A percentile compares a stretch with the other conserved stretches of the same genome.
Conservation (phyloP, 2,329 filamentous ascomycete genomes). For the Ascosphaera aggregata region DNA sequence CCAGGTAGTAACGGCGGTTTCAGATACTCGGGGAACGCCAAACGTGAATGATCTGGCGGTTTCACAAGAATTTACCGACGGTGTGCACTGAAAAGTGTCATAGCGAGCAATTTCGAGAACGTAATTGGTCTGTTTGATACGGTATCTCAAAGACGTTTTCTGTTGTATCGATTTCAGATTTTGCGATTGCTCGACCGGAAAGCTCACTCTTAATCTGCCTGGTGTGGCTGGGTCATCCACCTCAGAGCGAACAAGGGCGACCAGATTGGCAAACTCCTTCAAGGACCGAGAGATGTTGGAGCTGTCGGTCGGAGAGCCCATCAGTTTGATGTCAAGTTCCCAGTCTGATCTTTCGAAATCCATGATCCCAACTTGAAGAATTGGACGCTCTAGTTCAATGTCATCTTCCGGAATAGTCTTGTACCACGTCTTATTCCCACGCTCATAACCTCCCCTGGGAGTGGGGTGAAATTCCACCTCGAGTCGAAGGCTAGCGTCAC, state of each 20-base stretch:
- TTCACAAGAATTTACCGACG: conserved; percentile 3
- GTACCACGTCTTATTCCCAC: conserved; percentile 15
- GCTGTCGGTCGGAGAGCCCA: conserved; percentile 12
- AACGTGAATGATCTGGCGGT: conserved; percentile 5
- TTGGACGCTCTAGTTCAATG: conserved; percentile 8
- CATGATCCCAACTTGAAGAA: conserved; percentile 15
- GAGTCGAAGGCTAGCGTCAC: conserved; percentile 11
- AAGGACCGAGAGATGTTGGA: conserved; percentile 10
- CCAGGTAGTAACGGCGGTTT: conserved; percentile 13
- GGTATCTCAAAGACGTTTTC: conserved; percentile 17
- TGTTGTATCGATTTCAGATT: conserved; percentile 10
- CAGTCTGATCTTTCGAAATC: conserved; percentile 19
- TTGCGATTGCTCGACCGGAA: conserved; percentile 2
- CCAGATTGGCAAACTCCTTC: conserved; percentile 10
- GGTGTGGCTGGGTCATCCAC: neutral
- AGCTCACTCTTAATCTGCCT: conserved; percentile 6
- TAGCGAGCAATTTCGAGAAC: conserved; percentile 21
- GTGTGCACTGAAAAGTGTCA: conserved; percentile 12
- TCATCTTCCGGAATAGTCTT: conserved; percentile 9
- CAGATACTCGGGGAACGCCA: conserved; percentile 3
- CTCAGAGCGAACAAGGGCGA: neutral
- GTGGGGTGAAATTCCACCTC: conserved; percentile 15
- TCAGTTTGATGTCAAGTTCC: conserved; percentile 17
- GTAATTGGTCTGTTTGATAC: conserved; percentile 17
- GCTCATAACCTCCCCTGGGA: conserved; percentile 13